Evolutionary conservation across 2,329 filamentous ascomycete genomes (phyloP).

Genomic region (Calonectria pseudoturangicola): DNA sequence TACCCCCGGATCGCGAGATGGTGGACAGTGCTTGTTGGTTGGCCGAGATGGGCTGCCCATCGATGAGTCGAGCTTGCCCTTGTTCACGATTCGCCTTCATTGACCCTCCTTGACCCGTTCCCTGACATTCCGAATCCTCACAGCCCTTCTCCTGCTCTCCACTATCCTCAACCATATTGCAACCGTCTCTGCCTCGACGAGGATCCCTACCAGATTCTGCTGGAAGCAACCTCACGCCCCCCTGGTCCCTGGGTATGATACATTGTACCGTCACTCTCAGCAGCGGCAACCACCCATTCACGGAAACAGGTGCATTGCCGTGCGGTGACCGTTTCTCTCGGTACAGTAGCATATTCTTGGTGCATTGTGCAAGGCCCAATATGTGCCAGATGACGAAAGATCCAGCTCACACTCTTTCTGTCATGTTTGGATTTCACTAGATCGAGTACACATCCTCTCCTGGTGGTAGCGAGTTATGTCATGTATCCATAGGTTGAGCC

Average conservation of each 20-base stretch:
- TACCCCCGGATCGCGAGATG: conserved; percentile 26
- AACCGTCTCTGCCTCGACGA: conserved; percentile 47
- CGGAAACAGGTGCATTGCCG: conserved; percentile 16
- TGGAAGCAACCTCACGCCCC: conserved; percentile 51
- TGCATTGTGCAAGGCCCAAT: conserved; percentile 2
- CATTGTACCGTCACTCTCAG: conserved; percentile 47
- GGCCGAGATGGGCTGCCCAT: conserved; percentile 46
- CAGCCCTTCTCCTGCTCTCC: conserved; percentile 40
- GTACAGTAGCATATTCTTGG: conserved; percentile 20
- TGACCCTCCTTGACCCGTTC: conserved; percentile 52
- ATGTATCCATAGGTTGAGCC: conserved; percentile 39
- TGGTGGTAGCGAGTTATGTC: conserved; percentile 6
- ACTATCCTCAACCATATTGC: conserved; percentile 46
- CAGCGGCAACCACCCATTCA: conserved; percentile 33
- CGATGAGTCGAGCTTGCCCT: conserved; percentile 38
- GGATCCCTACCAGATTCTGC: conserved; percentile 46
- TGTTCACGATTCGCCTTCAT: conserved; percentile 48
- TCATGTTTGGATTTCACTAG: conserved; percentile 19
- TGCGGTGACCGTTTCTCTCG: conserved; percentile 13
- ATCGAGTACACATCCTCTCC: neutral
- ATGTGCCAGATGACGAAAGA: neutral
- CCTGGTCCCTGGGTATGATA: conserved; percentile 44
- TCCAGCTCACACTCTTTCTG: neutral
- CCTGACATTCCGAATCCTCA: conserved; percentile 47
- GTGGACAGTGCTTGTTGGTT: conserved; percentile 42